Conservation (phyloP, 441 rosid species). For the Iberis amara region DNA sequence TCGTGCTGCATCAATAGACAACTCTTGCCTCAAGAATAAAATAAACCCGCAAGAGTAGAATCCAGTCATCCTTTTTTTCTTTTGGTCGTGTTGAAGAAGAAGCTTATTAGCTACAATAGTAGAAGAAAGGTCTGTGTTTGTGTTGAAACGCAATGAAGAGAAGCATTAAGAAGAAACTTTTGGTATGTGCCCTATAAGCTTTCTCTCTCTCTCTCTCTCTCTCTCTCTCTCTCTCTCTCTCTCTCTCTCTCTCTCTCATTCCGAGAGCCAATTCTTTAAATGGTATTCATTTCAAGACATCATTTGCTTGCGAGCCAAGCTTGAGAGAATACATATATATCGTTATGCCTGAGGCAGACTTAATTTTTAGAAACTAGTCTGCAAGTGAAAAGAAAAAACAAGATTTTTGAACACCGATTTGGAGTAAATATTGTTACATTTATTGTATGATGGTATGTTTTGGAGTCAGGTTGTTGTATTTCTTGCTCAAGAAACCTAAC, state of each 20-base stretch:
- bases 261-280: conserved; percentile 6
- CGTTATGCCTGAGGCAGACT: conserved; percentile 11
- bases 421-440: too few relatives aligned
- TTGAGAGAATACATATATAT: conserved; percentile 5
- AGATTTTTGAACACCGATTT: too few relatives aligned
- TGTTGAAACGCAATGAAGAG: conserved; percentile 12
- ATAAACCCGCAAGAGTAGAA: conserved; percentile 10
- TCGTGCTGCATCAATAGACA: conserved; percentile 43
- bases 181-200: too few relatives aligned
- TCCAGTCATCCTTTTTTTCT: too few relatives aligned
- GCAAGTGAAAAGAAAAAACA: too few relatives aligned
- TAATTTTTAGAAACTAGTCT: too few relatives aligned
- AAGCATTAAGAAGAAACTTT: conserved; percentile 14
- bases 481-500: too few relatives aligned
- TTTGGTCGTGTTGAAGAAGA: background rate
- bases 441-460: too few relatives aligned
- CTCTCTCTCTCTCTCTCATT: too few relatives aligned
- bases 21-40: conserved; percentile 39
- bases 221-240: too few relatives aligned
- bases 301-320: conserved; percentile 16
- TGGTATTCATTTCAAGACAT: conserved; percentile 9
- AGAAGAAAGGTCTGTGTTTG: conserved; percentile 1
- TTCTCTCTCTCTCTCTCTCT: too few relatives aligned
- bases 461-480: too few relatives aligned
- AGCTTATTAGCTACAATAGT: conserved; percentile 1